Evolutionary conservation across 2,329 filamentous ascomycete genomes (phyloP), one percentile per base, ranked within the genome.

Genomic region (Grosmannia penicillata): DNA sequence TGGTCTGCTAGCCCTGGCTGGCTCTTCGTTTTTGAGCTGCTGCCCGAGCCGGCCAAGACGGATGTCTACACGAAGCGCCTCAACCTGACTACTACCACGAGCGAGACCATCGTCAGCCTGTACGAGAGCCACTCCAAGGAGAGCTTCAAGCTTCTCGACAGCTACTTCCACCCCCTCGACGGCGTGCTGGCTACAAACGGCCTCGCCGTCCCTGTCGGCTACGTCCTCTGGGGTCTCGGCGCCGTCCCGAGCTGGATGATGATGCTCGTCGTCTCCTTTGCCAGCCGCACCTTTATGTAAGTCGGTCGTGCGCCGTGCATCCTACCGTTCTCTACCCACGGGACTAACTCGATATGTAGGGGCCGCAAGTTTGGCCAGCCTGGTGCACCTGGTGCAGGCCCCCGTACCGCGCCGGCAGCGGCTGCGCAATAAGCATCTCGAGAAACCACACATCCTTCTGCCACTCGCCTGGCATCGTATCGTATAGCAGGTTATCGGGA

Each of bases 241-340:
- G 59, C 79, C 35, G 59, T 84, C 42, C 72, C 82, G 41, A 75
- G 78, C 63, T 89, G 82, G 82, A 59, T 74, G 39, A 76, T 85
- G 53, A 87, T 89, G 82, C 67, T 89, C 48, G 54, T 72, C 35
- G 67, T 89, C 49, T 82, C 78, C 38, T 75, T 87, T 55, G 52
- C 80, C 46, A 84, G 76, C 66, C 70, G 82, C 53, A 71, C 65
- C 41, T 70, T 87, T 58, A 85, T 87, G 82, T 85, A 63, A 70
- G 79, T 67, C n/a, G n/a, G n/a, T n/a, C n/a, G 11, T 32, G 4
- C 1, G 8, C 14, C 23, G 30, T 31, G 37, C 51, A 46, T 46
- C 26, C 47, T 28, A 49, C 45, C 44, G 49, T 42, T 40, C 45
- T 33, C 24, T 4, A 4, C 22, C 7, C n/a, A 27, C 26, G 9